Conservation (phyloP, 306 rosid genomes). For the Trifolium subterraneum region DNA sequence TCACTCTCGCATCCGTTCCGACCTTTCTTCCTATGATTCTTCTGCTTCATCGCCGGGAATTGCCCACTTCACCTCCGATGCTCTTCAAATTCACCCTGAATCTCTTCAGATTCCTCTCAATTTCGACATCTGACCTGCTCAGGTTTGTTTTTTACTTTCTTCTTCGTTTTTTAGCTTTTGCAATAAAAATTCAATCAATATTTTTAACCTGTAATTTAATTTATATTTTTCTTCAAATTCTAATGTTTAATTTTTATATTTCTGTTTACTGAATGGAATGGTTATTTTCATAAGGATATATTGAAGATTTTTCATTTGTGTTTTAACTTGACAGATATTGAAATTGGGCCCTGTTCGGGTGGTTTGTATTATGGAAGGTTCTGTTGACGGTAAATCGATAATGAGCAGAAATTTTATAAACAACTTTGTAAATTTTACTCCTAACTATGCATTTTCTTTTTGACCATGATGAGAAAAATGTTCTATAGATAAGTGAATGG, state of each 20-base stretch:
- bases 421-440: too few species aligned
- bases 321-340: conserved; percentile 60
- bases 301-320: conserved; percentile 34
- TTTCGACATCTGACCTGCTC: conserved; percentile 64
- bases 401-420: not conserved
- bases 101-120: conserved; percentile 48
- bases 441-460: too few species aligned
- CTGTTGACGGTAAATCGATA: conserved; percentile 66
- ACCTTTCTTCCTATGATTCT: conserved; percentile 56
- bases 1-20: conserved; percentile 67
- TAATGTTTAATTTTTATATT: too few species aligned
- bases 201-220: too few species aligned
- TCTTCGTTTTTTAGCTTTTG: too few species aligned
- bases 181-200: too few species aligned
- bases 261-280: too few species aligned
- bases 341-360: conserved; percentile 68
- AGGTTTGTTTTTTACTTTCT: conserved; percentile 62
- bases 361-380: conserved; percentile 64
- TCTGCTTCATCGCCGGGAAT: conserved; percentile 58
- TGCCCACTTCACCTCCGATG: conserved; percentile 64
- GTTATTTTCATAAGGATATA: conserved; percentile 26
- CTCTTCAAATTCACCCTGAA: conserved; percentile 57
- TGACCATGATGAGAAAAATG: too few species aligned
- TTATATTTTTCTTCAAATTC: too few species aligned
- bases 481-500: too few species aligned